Evolutionary conservation across 768 basidiomycete species (phyloP).

Genomic region (Hericium rajendrae): DNA sequence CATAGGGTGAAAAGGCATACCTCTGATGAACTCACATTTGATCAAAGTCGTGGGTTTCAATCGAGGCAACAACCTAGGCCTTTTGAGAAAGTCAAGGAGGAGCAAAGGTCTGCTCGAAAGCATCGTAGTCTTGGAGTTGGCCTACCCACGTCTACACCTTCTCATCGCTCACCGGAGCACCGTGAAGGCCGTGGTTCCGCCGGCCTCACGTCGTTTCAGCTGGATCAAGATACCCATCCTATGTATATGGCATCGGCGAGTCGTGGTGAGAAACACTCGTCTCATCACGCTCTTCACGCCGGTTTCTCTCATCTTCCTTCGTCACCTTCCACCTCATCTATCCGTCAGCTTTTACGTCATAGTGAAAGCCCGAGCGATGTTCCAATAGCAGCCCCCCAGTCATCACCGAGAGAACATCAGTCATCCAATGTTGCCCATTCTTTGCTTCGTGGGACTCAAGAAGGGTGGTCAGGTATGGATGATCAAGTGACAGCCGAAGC

Average conservation of each 20-base stretch:
- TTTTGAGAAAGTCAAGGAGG: conserved; percentile 32
- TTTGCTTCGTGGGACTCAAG: conserved; percentile 76
- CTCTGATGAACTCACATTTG: conserved; percentile 24
- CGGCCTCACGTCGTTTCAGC: conserved; percentile 1
- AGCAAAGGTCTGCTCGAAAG: conserved; percentile 8
- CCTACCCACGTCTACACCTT: conserved; percentile 20
- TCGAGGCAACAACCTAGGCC: conserved; percentile 9
- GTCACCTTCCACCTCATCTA: conserved; percentile 84
- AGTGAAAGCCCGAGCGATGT: conserved; percentile 27
- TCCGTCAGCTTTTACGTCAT: conserved; percentile 71
- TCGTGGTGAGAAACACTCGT: conserved; percentile 35
- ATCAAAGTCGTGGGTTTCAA: conserved; percentile 17
- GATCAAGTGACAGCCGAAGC: conserved; percentile 88
- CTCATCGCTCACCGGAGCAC: conserved; percentile 39
- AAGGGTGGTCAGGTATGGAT: conserved; percentile 82
- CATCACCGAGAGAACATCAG: conserved; percentile 32
- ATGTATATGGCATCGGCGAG: conserved; percentile 35
- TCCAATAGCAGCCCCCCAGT: conserved; percentile 27
- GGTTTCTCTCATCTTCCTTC: conserved; percentile 89
- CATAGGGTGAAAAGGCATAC: conserved; percentile 21
- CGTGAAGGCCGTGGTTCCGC: conserved; percentile 23
- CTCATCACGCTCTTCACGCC: conserved; percentile 55
- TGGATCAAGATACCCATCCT: too few species aligned
- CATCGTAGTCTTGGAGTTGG: conserved; percentile 15
- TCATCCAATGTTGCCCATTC: conserved; percentile 75